Evolutionary conservation across 768 basidiomycete genomes (phyloP), one percentile per base, ranked within the genome.

Genomic region (Mycena filopes): DNA sequence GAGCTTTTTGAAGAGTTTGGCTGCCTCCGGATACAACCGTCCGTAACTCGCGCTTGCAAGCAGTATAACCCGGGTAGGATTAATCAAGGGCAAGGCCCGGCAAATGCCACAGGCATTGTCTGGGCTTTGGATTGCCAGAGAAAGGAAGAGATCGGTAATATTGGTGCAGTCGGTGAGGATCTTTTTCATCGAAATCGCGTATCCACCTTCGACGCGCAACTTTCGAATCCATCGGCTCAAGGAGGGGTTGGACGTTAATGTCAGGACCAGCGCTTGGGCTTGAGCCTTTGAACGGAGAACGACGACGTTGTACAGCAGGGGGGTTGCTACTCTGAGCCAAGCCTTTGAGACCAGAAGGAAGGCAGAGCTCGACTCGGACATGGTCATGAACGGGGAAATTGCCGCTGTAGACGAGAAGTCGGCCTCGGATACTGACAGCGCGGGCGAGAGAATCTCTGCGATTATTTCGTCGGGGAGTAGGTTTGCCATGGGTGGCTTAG

Each of bases 121-220:
- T 16, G 51, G 20, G 15, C 15, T 7, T 18, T 6, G 10, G 38
- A 49, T 47, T 12, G 28, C 23, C 16, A 63, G 40, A 3, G 51
- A 25, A 1, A 55, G 9, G 38, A 42, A 55, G n/a, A 63, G 33
- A 41, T 65, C 45, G 3, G 51, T 55, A 10, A 68, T 20, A 29
- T 60, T 63, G 8, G 33, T 11, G 9, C 56, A 31, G 1, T 23
- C 13, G 29, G 55, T 10, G 26, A 68, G 56, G 26, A 68, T 64
- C 25, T 63, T 59, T 36, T 48, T 25, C 57, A 68, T 49, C 1
- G 61, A 57, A 40, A 55, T 43, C 2, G 33, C 51, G 25, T 26
- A 63, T 38, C 61, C 66, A 15, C 61, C 66, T 41, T 68, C 66
- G n/a, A 68, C 33, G 57, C 66, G 62, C 36, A 64, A 21, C 29